Evolutionary conservation across 129 eudicot species (phyloP).

Genomic region (Flaveria ramosissima): DNA sequence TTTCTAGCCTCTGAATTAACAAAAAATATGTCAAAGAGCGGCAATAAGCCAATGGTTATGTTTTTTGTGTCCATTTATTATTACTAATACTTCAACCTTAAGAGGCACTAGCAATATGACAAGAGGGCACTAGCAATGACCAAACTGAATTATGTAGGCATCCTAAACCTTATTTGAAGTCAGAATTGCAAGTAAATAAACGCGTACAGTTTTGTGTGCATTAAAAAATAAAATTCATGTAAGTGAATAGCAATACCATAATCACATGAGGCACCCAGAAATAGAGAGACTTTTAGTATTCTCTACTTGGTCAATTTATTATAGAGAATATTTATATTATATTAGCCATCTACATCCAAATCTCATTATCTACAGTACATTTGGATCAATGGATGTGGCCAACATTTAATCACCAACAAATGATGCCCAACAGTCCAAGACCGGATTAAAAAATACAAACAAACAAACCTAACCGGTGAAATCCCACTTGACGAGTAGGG

Average conservation of each 20-base stretch:
- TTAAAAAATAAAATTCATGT: background rate
- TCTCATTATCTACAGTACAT: background rate
- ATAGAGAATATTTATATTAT: background rate
- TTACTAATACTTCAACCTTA: background rate
- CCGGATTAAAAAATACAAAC: background rate
- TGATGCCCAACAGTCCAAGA: background rate
- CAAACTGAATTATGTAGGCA: background rate
- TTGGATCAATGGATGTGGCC: background rate
- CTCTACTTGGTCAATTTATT: background rate
- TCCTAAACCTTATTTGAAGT: background rate
- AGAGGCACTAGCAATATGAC: background rate
- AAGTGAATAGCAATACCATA: background rate
- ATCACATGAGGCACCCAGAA: background rate
- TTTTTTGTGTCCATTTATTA: too few relatives aligned
- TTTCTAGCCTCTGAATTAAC: background rate
- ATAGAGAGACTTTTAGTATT: background rate
- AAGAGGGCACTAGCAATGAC: background rate
- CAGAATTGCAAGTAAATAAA: background rate
- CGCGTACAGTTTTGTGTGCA: background rate
- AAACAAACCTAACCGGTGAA: too few relatives aligned
- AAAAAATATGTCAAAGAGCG: background rate
- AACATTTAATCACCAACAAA: background rate
- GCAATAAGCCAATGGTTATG: background rate
- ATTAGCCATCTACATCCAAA: background rate
- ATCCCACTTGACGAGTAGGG: too few relatives aligned